Conservation (phyloP, 345 rosid species). For the Stellera chamaejasme region DNA sequence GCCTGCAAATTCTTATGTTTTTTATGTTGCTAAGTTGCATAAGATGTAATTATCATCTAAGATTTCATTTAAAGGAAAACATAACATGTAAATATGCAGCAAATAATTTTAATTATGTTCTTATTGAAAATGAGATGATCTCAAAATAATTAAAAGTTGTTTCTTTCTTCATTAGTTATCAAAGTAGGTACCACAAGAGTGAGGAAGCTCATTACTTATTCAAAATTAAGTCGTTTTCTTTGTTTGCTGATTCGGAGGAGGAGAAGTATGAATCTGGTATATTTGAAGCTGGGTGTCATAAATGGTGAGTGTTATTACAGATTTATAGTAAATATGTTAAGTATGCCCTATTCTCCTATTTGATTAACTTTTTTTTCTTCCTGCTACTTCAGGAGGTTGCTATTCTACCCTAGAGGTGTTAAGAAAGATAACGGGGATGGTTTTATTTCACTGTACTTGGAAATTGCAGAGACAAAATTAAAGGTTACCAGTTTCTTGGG, state of each 20-base stretch:
- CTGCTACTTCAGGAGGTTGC: conserved; percentile 18
- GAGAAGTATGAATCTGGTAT: conserved; percentile 25
- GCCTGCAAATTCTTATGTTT: no score
- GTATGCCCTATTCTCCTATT: background rate
- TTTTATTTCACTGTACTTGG: conserved; percentile 25
- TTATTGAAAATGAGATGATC: no score
- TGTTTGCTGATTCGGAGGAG: conserved; percentile 1
- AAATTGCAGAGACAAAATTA: conserved; percentile 18
- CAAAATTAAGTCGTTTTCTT: conserved; percentile 26
- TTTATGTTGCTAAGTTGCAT: no score
- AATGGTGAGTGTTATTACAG: conserved; percentile 23
- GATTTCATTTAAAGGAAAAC: no score
- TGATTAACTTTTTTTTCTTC: background rate
- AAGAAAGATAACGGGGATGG: conserved; percentile 13
- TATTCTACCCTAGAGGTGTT: conserved; percentile 28
- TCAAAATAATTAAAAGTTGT: no score
- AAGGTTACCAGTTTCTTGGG: conserved; percentile 13
- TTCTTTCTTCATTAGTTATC: no score
- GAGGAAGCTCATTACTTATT: conserved; percentile 26
- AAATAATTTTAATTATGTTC: no score
- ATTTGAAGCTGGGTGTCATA: conserved; percentile 31
- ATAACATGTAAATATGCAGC: no score
- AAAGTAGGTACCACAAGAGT: no score
- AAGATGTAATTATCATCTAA: no score
- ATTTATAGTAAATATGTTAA: no score